Evolutionary conservation across 805 yeast species (phyloP).

Genomic region (Suhomyces faveliae): DNA sequence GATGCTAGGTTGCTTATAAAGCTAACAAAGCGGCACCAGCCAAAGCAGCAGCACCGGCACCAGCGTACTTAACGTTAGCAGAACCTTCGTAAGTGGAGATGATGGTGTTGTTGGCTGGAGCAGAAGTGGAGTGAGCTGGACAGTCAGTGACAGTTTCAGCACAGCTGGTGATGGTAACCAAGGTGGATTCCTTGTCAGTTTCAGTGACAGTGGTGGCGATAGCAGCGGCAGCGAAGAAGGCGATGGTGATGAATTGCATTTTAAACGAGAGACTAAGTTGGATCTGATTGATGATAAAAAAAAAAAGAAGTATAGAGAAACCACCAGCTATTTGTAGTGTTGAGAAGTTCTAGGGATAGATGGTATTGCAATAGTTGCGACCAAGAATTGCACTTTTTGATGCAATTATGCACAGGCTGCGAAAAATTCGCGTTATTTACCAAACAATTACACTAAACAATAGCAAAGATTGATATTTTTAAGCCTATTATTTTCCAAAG

Average conservation of each 20-base stretch:
- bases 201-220: conserved; percentile 37
- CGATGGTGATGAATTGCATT: conserved; percentile 44
- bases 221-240: conserved; percentile 34
- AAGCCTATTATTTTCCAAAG: background rate
- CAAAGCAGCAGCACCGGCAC: conserved; percentile 48
- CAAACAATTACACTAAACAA: background rate
- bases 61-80: conserved; percentile 31
- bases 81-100: conserved; percentile 38
- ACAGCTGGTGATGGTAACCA: conserved; percentile 50
- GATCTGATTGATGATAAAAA: conserved; percentile 10
- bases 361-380: background rate
- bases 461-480: background rate
- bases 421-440: background rate
- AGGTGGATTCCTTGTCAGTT: conserved; percentile 33
- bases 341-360: background rate
- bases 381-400: background rate
- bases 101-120: conserved; percentile 24
- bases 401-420: background rate
- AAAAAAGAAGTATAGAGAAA: background rate
- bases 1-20: conserved; percentile 13
- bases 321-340: background rate
- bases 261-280: conserved; percentile 11
- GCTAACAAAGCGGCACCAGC: conserved; percentile 48
- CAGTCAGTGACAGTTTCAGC: conserved; percentile 47
- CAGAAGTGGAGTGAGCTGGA: conserved; percentile 32